These are phyloP conservation scores for Salix caprea DNA, from an alignment of 345 rosid genomes.

Conservation along the genomic window DNA sequence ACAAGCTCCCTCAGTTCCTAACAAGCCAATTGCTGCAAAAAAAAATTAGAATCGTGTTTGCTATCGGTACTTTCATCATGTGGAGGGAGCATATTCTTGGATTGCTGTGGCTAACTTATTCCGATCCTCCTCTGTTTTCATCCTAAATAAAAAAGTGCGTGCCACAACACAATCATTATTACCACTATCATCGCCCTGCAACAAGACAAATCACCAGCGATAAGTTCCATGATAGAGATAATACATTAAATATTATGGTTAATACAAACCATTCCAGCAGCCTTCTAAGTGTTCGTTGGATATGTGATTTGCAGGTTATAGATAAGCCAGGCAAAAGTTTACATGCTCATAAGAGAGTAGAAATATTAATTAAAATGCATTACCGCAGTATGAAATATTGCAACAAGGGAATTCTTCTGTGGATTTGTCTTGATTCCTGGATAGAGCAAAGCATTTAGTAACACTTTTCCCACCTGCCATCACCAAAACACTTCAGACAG, in stretches of 20 bases:
- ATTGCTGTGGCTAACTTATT: constrained; percentile 68
- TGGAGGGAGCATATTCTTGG: constrained; percentile 67
- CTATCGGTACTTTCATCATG: constrained; percentile 33
- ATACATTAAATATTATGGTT: background rate
- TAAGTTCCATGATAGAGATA: background rate
- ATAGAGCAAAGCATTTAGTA: constrained; percentile 83
- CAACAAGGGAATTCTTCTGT: constrained; percentile 80
- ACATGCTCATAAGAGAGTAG: background rate
- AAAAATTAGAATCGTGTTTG: background rate
- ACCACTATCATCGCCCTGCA: constrained; percentile 60
- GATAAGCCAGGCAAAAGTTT: background rate
- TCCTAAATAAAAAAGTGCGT: constrained; percentile 75
- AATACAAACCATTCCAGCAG: background rate
- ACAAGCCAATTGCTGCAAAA: constrained; percentile 19
- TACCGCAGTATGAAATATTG: constrained; percentile 89
- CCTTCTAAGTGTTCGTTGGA: background rate
- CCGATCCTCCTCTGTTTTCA: constrained; percentile 72
- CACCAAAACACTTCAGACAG: constrained; percentile 9
- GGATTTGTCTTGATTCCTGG: constrained; percentile 76
- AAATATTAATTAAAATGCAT: constrained; percentile 8
- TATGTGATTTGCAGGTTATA: background rate
- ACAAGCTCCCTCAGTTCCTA: constrained; percentile 15
- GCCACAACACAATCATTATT: constrained; percentile 41
- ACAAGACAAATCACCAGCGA: background rate
- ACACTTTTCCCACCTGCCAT: constrained; percentile 73